Percentiles rank a stretch among this genome's conserved stretches.
Conservation (phyloP, 2,329 filamentous ascomycete genomes). For the Exophiala viscosa region DNA sequence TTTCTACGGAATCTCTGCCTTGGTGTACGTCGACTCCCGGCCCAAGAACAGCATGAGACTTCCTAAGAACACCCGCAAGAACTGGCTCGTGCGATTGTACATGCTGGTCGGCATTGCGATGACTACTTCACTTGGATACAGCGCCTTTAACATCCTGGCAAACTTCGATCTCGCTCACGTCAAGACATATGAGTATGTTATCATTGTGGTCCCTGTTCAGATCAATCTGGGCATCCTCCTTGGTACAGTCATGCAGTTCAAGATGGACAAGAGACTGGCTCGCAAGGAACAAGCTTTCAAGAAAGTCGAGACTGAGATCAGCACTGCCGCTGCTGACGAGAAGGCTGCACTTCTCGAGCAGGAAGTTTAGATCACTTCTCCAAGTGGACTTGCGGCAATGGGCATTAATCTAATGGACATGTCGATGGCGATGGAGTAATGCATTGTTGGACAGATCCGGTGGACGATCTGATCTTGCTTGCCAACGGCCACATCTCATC, state of each 20-base stretch:
- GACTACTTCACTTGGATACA: constrained; percentile 19
- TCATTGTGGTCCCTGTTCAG: constrained; percentile 26
- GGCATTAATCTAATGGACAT: too few species aligned
- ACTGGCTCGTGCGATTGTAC: constrained; percentile 26
- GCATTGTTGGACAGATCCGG: too few species aligned
- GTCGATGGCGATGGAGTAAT: too few species aligned
- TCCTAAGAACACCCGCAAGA: constrained; percentile 25
- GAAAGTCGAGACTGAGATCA: constrained; percentile 1
- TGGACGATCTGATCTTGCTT: too few species aligned
- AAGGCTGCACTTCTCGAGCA: constrained; percentile 18
- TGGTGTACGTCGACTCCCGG: constrained; percentile 27
- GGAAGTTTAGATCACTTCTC: constrained; percentile 11
- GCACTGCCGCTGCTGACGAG: constrained; percentile 14
- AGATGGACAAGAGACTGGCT: constrained; percentile 24
- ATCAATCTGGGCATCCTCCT: constrained; percentile 27
- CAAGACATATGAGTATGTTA: constrained; percentile 23
- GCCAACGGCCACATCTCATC: too few species aligned
- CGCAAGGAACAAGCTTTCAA: constrained; percentile 16
- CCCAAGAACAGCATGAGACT: constrained; percentile 8
- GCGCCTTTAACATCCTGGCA: constrained; percentile 23
- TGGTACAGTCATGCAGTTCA: constrained; percentile 24
- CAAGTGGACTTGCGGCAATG: too few species aligned
- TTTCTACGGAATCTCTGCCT: constrained; percentile 21
- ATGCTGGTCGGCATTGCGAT: constrained; percentile 22
- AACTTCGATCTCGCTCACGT: constrained; percentile 25